Percentiles rank a stretch among this genome's conserved stretches.
Evolutionary conservation across 2,329 filamentous ascomycete species (phyloP).

Genomic region (Xylariomycetidae sp.): DNA sequence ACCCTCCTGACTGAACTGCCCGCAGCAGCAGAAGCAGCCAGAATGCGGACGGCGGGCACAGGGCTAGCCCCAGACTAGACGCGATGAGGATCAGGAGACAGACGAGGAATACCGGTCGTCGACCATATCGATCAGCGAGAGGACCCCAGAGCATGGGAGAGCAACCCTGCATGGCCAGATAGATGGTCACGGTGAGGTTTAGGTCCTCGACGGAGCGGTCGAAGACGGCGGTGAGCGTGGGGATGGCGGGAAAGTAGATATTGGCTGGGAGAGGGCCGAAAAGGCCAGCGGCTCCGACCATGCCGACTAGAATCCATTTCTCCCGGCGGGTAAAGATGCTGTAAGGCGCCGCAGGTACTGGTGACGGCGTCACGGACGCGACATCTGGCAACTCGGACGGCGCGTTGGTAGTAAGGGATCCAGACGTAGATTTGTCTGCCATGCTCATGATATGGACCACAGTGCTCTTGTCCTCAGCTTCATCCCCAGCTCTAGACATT

Average conservation of each 20-base stretch:
- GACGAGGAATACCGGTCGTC: constrained; percentile 23
- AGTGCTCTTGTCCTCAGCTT: not conserved
- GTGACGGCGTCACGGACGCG: not conserved
- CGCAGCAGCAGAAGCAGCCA: constrained; percentile 28
- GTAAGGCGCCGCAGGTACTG: constrained; percentile 6
- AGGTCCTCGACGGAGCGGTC: constrained; percentile 21
- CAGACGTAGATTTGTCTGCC: not conserved
- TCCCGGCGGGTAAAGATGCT: constrained; percentile 18
- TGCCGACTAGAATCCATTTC: constrained; percentile 20
- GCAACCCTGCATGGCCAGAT: constrained; percentile 26
- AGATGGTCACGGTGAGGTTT: constrained; percentile 28
- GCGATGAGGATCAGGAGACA: constrained; percentile 25
- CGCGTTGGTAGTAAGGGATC: not conserved
- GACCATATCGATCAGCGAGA: constrained; percentile 27
- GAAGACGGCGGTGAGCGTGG: constrained; percentile 21
- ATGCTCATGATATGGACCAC: not conserved
- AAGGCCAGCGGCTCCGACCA: constrained; percentile 21
- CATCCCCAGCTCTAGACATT: too few species aligned
- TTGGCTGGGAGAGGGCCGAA: constrained; percentile 28
- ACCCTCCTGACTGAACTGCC: constrained; percentile 25
- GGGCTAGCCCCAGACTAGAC: constrained; percentile 25
- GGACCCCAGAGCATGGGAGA: constrained; percentile 31
- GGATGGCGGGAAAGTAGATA: constrained; percentile 29
- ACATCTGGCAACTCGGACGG: not conserved
- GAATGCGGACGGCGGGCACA: constrained; percentile 24